A percentile compares a stretch with the other conserved stretches of the same genome.
phyloP scores from a whole-genome alignment of 371 early-diverging fungal genomes.

The Lichtheimia corymbifera region DNA sequence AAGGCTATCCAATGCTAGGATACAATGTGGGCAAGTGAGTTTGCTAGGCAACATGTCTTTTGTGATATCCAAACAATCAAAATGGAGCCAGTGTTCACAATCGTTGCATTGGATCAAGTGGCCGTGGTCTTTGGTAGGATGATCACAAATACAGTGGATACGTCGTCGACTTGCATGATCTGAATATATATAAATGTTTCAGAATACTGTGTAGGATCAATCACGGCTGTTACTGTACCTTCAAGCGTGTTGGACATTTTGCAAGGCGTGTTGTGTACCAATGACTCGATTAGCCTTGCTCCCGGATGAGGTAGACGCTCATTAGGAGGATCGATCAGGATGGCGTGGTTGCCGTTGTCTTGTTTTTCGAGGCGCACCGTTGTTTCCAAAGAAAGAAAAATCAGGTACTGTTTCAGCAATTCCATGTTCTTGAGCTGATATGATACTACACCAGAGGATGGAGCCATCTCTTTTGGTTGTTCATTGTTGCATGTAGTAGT shows the following conservation, averaged over 20 bases:
- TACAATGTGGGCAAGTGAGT: constrained; percentile 53
- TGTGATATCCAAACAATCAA: constrained; percentile 51
- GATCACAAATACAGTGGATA: constrained; percentile 51
- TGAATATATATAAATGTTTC: too few species aligned
- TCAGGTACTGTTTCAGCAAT: constrained; percentile 38
- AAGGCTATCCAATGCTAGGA: constrained; percentile 9
- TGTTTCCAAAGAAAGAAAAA: constrained; percentile 32
- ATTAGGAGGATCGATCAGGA: constrained; percentile 4
- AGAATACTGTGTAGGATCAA: too few species aligned
- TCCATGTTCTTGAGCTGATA: constrained; percentile 27
- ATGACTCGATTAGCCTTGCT: constrained; percentile 32
- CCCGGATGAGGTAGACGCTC: constrained; percentile 15
- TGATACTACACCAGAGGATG: not conserved
- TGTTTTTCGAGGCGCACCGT: constrained; percentile 7
- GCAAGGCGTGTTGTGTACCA: constrained; percentile 24
- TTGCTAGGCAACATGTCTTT: constrained; percentile 44
- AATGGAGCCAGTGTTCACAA: constrained; percentile 56
- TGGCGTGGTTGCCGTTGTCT: constrained; percentile 8
- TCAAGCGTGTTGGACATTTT: constrained; percentile 5
- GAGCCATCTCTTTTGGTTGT: too few species aligned
- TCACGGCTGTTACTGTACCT: not conserved
- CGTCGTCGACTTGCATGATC: not conserved
- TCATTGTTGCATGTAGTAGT: not conserved
- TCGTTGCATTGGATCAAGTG: constrained; percentile 63
- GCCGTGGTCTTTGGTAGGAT: constrained; percentile 48